phyloP scores from a whole-genome alignment of 139 green algal species.

The Medakamo hakoo region DNA sequence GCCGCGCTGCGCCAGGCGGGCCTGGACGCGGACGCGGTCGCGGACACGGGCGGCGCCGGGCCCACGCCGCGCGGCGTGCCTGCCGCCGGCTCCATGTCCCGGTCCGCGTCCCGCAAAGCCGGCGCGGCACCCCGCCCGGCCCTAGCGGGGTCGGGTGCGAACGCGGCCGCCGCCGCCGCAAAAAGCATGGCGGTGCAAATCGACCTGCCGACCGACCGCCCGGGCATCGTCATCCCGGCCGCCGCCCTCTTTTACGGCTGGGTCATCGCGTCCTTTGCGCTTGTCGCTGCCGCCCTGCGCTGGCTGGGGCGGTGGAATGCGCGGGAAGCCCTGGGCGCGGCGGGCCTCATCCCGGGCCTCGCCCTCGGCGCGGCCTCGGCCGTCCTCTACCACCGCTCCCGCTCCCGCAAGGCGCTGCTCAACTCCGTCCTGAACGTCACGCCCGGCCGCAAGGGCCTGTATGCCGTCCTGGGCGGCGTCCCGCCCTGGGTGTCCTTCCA shows the following conservation, averaged over 20 bases:
- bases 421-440: constrained; percentile 20
- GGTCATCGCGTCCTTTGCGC: background rate
- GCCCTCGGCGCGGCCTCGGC: background rate
- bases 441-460: constrained; percentile 59
- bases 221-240: background rate
- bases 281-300: background rate
- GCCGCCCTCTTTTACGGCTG: background rate
- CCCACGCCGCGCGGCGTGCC: no score
- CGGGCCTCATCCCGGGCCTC: background rate
- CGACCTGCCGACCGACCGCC: background rate
- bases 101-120: no score
- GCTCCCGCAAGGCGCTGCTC: background rate
- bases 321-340: no score
- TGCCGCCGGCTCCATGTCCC: no score
- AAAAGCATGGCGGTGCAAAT: background rate
- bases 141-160: no score
- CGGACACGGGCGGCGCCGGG: no score
- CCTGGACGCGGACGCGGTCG: background rate
- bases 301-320: background rate
- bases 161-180: no score
- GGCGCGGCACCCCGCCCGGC: no score
- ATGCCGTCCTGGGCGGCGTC: constrained; percentile 43
- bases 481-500: constrained; percentile 57
- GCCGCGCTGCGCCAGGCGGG: background rate
- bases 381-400: background rate